Conservation (phyloP, 2,329 filamentous ascomycete species). For the Cytospora leucostoma region DNA sequence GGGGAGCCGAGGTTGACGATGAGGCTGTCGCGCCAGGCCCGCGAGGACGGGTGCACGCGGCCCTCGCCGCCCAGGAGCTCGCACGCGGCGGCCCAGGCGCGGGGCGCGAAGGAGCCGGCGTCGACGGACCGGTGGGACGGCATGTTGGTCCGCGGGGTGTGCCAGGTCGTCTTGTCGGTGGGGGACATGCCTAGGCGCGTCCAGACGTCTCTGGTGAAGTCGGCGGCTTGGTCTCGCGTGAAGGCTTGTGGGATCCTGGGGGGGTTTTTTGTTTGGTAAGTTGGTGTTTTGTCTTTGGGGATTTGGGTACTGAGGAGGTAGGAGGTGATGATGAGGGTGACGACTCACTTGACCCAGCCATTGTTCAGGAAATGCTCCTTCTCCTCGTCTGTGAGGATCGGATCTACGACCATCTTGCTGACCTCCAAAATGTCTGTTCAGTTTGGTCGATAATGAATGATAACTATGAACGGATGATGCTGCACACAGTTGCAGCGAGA, state of each 20-base stretch:
- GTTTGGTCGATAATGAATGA: neutral
- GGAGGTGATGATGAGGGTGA: neutral
- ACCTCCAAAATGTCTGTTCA: neutral
- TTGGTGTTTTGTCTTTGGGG: constrained; percentile 1
- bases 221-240: constrained; percentile 41
- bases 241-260: constrained; percentile 40
- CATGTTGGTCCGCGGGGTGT: constrained; percentile 64
- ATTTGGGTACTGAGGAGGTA: neutral
- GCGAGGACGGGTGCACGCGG: constrained; percentile 48
- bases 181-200: constrained; percentile 65
- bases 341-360: constrained; percentile 42
- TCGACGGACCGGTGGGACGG: constrained; percentile 58
- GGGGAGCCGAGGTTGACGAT: constrained; percentile 69
- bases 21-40: constrained; percentile 66
- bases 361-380: constrained; percentile 45
- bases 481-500: neutral
- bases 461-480: neutral
- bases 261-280: constrained; percentile 29
- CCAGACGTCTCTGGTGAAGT: constrained; percentile 55
- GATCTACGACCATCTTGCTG: constrained; percentile 18
- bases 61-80: constrained; percentile 66
- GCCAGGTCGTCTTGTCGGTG: constrained; percentile 66
- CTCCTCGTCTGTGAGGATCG: constrained; percentile 41
- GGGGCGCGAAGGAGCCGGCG: constrained; percentile 59
- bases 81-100: constrained; percentile 67